A percentile compares a stretch with the other conserved stretches of the same genome.
Evolutionary conservation across 148 eudicot genomes (phyloP).

Genomic region (Oxyria digyna): DNA sequence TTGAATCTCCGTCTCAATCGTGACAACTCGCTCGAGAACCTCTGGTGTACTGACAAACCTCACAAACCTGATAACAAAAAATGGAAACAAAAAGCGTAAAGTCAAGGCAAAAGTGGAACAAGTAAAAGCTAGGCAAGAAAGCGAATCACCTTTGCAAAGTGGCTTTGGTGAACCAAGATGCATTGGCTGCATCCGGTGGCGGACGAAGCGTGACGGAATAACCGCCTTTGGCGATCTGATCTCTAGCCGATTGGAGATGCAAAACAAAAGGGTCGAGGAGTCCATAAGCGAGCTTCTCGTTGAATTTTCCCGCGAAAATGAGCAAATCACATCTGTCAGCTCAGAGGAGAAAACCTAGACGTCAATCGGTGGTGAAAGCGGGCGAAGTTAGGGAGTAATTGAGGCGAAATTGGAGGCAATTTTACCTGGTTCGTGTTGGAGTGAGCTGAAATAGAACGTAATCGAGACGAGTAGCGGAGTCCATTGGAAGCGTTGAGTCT

Average conservation of each 20-base stretch:
- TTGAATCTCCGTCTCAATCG: constrained; percentile 59
- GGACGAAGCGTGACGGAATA: constrained; percentile 65
- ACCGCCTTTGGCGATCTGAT: constrained; percentile 77
- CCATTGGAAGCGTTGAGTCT: constrained; percentile 25
- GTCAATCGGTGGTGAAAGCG: not conserved
- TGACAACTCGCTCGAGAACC: constrained; percentile 66
- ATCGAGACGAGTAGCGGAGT: constrained; percentile 48
- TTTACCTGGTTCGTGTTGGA: constrained; percentile 81
- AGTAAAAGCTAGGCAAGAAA: not conserved
- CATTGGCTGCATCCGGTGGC: constrained; percentile 21
- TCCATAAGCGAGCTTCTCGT: constrained; percentile 73
- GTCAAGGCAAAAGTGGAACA: not conserved
- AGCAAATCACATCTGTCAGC: constrained; percentile 66
- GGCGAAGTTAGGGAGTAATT: not conserved
- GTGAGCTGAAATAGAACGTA: constrained; percentile 72
- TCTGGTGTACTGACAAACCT: constrained; percentile 76
- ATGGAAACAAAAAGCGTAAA: not conserved
- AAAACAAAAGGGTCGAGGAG: constrained; percentile 53
- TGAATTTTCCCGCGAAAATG: constrained; percentile 50
- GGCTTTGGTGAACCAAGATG: constrained; percentile 71
- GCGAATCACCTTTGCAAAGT: constrained; percentile 55
- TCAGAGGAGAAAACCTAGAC: not conserved
- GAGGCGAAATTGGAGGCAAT: not conserved
- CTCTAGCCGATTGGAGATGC: constrained; percentile 54
- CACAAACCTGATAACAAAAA: constrained; percentile 48